A percentile compares a stretch with the other conserved stretches of the same genome.
Evolutionary conservation across 1,139 yeast species (phyloP).

Genomic region (Blastobotrys proliferans): DNA sequence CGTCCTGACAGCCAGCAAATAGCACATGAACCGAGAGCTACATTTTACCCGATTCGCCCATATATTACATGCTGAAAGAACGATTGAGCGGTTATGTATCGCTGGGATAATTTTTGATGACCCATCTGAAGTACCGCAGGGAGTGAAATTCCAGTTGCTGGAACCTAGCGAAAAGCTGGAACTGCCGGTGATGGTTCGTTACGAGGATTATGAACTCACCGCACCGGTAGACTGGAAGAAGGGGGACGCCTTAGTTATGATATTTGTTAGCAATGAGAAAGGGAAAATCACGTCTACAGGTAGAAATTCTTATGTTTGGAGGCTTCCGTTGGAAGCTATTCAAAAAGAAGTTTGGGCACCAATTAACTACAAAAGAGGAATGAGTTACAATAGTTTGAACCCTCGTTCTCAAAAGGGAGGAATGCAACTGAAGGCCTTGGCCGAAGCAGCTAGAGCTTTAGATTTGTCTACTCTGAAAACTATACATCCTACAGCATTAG

Average conservation of each 20-base stretch:
- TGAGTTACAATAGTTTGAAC: neutral
- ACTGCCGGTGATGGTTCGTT: neutral
- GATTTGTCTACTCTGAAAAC: too few relatives aligned
- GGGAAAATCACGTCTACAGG: neutral
- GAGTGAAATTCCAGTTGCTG: neutral
- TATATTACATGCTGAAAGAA: neutral
- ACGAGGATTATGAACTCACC: neutral
- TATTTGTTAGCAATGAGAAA: neutral
- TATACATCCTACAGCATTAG: too few relatives aligned
- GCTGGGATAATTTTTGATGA: neutral
- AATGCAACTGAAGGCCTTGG: neutral
- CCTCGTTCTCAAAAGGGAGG: slow-evolving; percentile 2
- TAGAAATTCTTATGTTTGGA: neutral
- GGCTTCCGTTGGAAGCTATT: neutral
- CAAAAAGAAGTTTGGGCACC: neutral
- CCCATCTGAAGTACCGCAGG: neutral
- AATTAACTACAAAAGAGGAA: neutral
- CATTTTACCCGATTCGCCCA: neutral
- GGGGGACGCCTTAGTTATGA: slow-evolving; percentile 3
- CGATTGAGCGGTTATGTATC: neutral
- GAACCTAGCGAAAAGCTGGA: neutral
- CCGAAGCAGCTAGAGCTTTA: neutral
- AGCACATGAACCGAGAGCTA: too few relatives aligned
- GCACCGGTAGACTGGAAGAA: neutral
- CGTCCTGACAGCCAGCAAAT: too few relatives aligned